Evolutionary conservation across 441 rosid species (phyloP).

Genomic region (Pelargonium myrrhifolium): DNA sequence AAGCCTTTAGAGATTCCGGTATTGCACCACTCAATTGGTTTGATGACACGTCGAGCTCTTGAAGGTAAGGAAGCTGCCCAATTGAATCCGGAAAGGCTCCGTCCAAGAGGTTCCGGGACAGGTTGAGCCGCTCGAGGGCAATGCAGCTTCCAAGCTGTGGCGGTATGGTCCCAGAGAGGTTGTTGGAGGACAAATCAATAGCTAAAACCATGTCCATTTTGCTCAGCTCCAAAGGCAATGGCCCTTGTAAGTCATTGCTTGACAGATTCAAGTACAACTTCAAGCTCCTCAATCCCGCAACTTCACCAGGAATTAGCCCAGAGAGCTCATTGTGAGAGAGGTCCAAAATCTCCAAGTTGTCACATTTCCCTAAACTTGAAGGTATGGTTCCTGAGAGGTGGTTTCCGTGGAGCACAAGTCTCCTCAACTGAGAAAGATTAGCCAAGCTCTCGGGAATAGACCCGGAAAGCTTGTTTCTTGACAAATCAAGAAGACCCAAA

Average conservation of each 20-base stretch:
- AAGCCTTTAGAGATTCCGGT: slow-evolving; percentile 24
- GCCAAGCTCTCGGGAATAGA: slow-evolving; percentile 29
- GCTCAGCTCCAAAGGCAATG: slow-evolving; percentile 33
- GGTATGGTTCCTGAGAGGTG: slow-evolving; percentile 45
- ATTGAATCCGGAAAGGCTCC: slow-evolving; percentile 31
- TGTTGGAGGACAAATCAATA: slow-evolving; percentile 34
- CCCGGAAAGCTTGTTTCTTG: slow-evolving; percentile 23
- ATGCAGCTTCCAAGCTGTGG: slow-evolving; percentile 29
- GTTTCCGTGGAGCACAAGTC: slow-evolving; percentile 43
- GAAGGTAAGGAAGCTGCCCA: slow-evolving; percentile 25
- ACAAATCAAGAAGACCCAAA: slow-evolving; percentile 30
- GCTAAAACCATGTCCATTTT: slow-evolving; percentile 32
- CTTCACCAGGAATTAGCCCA: slow-evolving; percentile 27
- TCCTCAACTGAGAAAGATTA: slow-evolving; percentile 19
- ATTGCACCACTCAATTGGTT: slow-evolving; percentile 30
- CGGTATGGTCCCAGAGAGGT: slow-evolving; percentile 28
- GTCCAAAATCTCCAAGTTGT: slow-evolving; percentile 24
- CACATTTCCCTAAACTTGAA: slow-evolving; percentile 29
- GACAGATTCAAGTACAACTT: slow-evolving; percentile 28
- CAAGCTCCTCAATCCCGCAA: slow-evolving; percentile 24
- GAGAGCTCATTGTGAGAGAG: slow-evolving; percentile 30
- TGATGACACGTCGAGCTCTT: slow-evolving; percentile 27
- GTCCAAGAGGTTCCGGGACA: slow-evolving; percentile 27
- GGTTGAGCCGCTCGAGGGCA: slow-evolving; percentile 22
- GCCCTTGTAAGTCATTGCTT: slow-evolving; percentile 30